Conservation (phyloP, 331 rosid genomes). For the Stylosanthes scabra region DNA sequence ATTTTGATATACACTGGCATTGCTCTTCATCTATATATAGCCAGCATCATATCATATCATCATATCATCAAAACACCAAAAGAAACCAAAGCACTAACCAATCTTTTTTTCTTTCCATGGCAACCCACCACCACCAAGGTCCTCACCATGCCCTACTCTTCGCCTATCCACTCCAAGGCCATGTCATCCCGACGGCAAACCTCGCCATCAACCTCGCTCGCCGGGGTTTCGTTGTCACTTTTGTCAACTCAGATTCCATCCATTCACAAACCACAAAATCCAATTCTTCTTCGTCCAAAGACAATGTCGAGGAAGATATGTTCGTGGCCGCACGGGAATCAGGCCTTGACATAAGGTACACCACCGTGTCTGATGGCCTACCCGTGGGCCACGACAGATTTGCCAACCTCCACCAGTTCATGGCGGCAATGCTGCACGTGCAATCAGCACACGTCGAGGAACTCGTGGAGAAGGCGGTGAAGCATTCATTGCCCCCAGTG, state of each 20-base stretch:
- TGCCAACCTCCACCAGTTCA: conserved; percentile 58
- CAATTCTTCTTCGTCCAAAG: background rate
- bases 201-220: conserved; percentile 67
- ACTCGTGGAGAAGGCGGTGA: conserved; percentile 40
- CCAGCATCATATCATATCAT: too few relatives aligned
- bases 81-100: too few relatives aligned
- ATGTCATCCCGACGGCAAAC: conserved; percentile 62
- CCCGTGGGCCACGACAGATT: conserved; percentile 60
- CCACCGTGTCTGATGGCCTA: conserved; percentile 60
- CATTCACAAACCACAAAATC: conserved; percentile 53
- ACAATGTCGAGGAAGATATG: conserved; percentile 19
- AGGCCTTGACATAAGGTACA: conserved; percentile 57
- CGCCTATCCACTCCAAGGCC: conserved; percentile 74
- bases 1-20: too few relatives aligned
- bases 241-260: conserved; percentile 61
- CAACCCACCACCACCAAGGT: conserved; percentile 19
- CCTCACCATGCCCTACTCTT: conserved; percentile 66
- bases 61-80: too few relatives aligned
- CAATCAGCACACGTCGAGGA: conserved; percentile 54
- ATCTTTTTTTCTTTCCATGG: background rate
- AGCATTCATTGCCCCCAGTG: conserved; percentile 28
- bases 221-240: conserved; percentile 61
- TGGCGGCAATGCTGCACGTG: conserved; percentile 51
- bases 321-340: conserved; percentile 41
- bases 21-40: too few relatives aligned